Evolutionary conservation across 208 protist genomes (phyloP), one percentile per base, ranked within the genome.

Genomic region (Leptomonas seymouri): DNA sequence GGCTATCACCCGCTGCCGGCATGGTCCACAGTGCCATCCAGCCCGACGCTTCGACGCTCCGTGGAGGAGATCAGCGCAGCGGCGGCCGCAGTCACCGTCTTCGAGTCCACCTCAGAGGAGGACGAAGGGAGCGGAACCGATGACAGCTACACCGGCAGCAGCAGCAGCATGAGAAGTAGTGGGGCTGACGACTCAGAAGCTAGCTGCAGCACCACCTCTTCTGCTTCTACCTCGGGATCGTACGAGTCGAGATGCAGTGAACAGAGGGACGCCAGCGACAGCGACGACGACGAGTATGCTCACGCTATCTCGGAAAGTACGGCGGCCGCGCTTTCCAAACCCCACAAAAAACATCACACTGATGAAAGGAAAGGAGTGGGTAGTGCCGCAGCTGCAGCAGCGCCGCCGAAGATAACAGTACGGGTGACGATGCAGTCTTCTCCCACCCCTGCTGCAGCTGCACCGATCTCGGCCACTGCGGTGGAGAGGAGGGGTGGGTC

Each of bases 1-100:
- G 76, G 63, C 30, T 90, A 85, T 63, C 61, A 70, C 21, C 48
- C 76, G 8, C 56, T 95, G 45, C 90, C 90, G 11, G n/a, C 34
- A 27, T 95, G 90, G 87, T 27, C 61, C 31, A 69, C 69, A 15
- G 60, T 51, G 23, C 54, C 81, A 23, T 75, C 80, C 0, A 81
- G 87, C 58, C 60, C 74, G 16, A 50, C 65, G 18, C 41, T 87
- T 46, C 87, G 82, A 30, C 70, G 62, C 21, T 66, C 69, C 27
- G 56, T 45, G 23, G 61, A 78, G 57, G 77, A 66, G 25, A 50
- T 56, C 1, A 55, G 42, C 49, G 56, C 64, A 9, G 20, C 71
- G 16, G 51, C 64, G 3, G 71, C 71, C 21, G 71, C 71, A 14
- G 71, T 54, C 18, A 54, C 46, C 25, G 56, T 67, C 23, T 75